Base-by-base conservation (phyloP, 192 early-diverging fungal species). In the Hyaloraphidium curvatum region DNA sequence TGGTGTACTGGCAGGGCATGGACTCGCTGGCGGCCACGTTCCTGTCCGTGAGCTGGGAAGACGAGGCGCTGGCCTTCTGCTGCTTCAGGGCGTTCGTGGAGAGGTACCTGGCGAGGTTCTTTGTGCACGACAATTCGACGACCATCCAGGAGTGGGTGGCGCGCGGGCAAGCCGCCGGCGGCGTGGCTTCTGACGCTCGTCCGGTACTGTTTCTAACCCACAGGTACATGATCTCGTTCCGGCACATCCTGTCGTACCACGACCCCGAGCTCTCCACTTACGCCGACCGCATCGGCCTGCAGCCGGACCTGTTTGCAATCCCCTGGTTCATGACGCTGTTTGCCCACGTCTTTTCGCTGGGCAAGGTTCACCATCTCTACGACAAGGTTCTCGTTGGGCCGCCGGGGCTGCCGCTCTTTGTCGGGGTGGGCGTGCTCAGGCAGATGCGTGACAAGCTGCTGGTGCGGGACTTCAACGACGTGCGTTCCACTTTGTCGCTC, bases 1-100 rank as follows among this genome's bases (percentile, higher is more conserved):
- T 66, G 16, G 84, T 85, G 16, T 87, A 87, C 59, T 87, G 84
- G 84, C 84, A 87, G 75, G 84, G 77, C 75, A 62, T 87, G 39
- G 82, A 85, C 61, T 85, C 81, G 1, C 56, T 85, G 2, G 74
- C 74, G 55, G 83, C 84, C 2, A 78, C 80, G 1, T 87, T 87
- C 55, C 52, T 87, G 40, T 72, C 77, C 1, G 58, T 87, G 14
- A 81, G 82, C 50, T 87, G 83, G 53, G 75, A 79, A 55, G 69
- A 85, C 35, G 84, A 87, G 55, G 73, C 75, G 0, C 56, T 84
- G 14, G 80, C 81, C 9, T 85, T 81, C 67, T 56, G 67, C 2
- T 81, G 76, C 55, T 57, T 85, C 14, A 67, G 76, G 54, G 53
- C 54, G 14, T 83, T 87, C 52, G 62, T 85, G 27, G 74, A 72